These are phyloP conservation scores for Marasmius oreades DNA, from an alignment of 1,284 basidiomycete species.

Conservation along the genomic window DNA sequence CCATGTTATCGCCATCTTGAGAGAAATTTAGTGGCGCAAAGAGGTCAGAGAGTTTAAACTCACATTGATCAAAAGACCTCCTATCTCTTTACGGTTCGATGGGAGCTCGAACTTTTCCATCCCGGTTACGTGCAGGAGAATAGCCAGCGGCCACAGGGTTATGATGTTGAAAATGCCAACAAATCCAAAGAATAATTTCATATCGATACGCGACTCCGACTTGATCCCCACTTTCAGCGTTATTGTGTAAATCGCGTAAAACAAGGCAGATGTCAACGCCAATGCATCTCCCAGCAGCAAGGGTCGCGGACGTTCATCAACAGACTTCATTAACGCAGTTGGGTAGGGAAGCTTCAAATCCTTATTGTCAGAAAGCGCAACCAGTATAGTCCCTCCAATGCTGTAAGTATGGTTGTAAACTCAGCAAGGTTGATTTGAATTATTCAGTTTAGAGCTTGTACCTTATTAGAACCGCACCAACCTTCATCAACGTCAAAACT, in stretches of 20 bases:
- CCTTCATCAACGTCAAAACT: slow-evolving; percentile 68
- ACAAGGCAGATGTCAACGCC: slow-evolving; percentile 78
- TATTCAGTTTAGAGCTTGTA: slow-evolving; percentile 29
- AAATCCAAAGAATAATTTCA: slow-evolving; percentile 93
- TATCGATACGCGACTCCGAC: slow-evolving; percentile 83
- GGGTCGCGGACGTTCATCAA: slow-evolving; percentile 19
- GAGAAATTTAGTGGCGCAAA: background rate
- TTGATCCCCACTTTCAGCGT: slow-evolving; percentile 87
- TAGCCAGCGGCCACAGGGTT: slow-evolving; percentile 77
- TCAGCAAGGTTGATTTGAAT: slow-evolving; percentile 7
- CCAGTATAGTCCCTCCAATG: slow-evolving; percentile 83
- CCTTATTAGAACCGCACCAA: slow-evolving; percentile 82
- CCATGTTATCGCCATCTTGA: slow-evolving; percentile 81
- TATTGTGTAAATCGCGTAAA: slow-evolving; percentile 91
- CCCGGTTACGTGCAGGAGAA: slow-evolving; percentile 76
- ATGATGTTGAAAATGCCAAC: slow-evolving; percentile 90
- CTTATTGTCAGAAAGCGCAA: slow-evolving; percentile 73
- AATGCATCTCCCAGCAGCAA: slow-evolving; percentile 70
- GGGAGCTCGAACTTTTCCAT: slow-evolving; percentile 81
- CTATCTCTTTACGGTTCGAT: slow-evolving; percentile 50
- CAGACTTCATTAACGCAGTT: slow-evolving; percentile 7
- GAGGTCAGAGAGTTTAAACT: slow-evolving; percentile 19
- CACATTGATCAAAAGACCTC: slow-evolving; percentile 76
- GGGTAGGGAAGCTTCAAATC: background rate
- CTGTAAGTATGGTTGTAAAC: slow-evolving; percentile 35